phyloP scores from a whole-genome alignment of 352 stramenopile species.

The Globisporangium parvum region DNA sequence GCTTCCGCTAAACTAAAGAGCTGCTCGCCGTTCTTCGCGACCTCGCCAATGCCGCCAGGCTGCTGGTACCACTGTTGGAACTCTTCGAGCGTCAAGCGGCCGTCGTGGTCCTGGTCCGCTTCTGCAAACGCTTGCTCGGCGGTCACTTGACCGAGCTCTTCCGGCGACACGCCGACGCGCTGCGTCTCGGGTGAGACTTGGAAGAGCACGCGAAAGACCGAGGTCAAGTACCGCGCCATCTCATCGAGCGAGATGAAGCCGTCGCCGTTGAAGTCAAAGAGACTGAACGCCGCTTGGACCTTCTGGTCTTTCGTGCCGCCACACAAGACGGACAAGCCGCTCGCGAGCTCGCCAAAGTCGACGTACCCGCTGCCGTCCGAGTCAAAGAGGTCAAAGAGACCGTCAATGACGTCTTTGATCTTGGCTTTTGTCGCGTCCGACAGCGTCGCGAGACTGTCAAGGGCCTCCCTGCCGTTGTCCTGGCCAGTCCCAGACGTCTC shows the following conservation, averaged over 20 bases:
- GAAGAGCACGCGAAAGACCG: constrained; percentile 83
- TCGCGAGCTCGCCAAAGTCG: constrained; percentile 81
- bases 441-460: constrained; percentile 4
- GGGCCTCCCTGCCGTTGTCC: neutral
- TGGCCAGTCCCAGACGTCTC: neutral
- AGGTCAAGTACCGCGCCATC: constrained; percentile 86
- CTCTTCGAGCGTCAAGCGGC: constrained; percentile 74
- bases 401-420: constrained; percentile 50
- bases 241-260: constrained; percentile 84
- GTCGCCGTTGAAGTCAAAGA: constrained; percentile 89
- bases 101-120: constrained; percentile 63
- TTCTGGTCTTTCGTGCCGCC: constrained; percentile 85
- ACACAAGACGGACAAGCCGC: constrained; percentile 76
- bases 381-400: constrained; percentile 82
- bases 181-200: constrained; percentile 66
- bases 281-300: constrained; percentile 71
- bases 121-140: constrained; percentile 74
- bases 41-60: constrained; percentile 59
- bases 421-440: constrained; percentile 32
- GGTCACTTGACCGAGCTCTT: constrained; percentile 77
- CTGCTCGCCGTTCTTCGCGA: constrained; percentile 74
- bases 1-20: constrained; percentile 73
- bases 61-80: constrained; percentile 86
- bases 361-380: constrained; percentile 61
- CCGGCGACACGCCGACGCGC: constrained; percentile 50